Base-by-base conservation (phyloP, 495 filamentous ascomycete species). In the Hyaloscypha bicolor region DNA sequence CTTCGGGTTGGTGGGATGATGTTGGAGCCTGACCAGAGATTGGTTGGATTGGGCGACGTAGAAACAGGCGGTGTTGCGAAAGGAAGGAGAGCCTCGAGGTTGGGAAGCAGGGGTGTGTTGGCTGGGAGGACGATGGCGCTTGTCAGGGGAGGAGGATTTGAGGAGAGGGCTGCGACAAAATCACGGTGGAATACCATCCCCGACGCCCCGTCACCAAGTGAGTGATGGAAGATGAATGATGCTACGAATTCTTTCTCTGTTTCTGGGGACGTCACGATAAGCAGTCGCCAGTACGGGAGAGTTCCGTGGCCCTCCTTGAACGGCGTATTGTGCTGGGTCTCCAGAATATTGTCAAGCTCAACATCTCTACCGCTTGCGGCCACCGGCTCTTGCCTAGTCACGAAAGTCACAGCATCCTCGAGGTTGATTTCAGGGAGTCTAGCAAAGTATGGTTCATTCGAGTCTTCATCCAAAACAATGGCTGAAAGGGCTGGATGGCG, bases 181-280 rank as follows among this genome's bases (percentile, higher is more conserved):
- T 62, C 52, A n/a, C 62, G 62, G 25, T 72, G 70, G 60, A 72
- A 72, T 4, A 61, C 29, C 32, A 70, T 57, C 0, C 67, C 67
- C 16, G 70, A 72, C 2, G 45, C 55, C 6, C 70, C 70, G 48
- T 72, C 70, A 6, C 63, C 67, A 19, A 67, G 37, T 21, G 70
- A 53, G 59, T 72, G 70, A 55, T 72, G 70, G 25, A 57, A 67
- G 42, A 72, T 70, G 57, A 70, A 72, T 12, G 37, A 63, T 3
- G 55, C 64, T 22, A 60, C 53, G 30, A 72, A 72, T 16, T 66
- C 37, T 30, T 53, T 45, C 5, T 56, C 30, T 37, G 9, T 3
- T 16, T 32, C 32, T 29, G 51, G 37, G 30, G 60, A 19, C 4
- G 8, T 45, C 12, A 66, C 31, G 29, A 72, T 62, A 6, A 72